Percentiles rank a stretch among this genome's conserved stretches.
Conservation (phyloP, 2,329 filamentous ascomycete genomes). For the Ceratocystis variospora region DNA sequence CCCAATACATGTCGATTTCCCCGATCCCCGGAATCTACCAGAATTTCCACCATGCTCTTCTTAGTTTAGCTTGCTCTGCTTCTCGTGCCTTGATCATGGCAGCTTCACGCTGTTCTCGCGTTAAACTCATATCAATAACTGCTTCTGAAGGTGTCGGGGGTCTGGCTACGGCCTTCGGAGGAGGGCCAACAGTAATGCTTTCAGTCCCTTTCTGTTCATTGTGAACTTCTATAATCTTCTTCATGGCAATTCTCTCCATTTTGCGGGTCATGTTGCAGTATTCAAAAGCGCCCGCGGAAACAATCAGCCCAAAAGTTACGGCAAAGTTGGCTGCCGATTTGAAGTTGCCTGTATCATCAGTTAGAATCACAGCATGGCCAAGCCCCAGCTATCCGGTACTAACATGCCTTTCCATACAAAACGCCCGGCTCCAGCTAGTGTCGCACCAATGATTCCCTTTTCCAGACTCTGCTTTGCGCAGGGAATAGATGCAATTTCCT, state of each 20-base stretch:
- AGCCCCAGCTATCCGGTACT: not conserved
- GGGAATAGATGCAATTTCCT: slow-evolving; percentile 60
- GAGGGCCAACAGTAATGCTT: slow-evolving; percentile 23
- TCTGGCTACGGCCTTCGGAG: slow-evolving; percentile 8
- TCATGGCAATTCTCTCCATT: slow-evolving; percentile 70
- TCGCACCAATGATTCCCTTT: slow-evolving; percentile 68
- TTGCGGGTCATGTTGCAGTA: slow-evolving; percentile 64
- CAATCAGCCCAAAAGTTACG: slow-evolving; percentile 58
- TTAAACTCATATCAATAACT: slow-evolving; percentile 6
- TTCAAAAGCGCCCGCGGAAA: slow-evolving; percentile 63
- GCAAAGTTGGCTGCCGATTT: slow-evolving; percentile 70
- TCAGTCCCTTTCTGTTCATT: slow-evolving; percentile 36
- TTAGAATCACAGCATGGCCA: not conserved
- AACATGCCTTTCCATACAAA: slow-evolving; percentile 60
- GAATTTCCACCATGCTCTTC: slow-evolving; percentile 41
- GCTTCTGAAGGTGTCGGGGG: slow-evolving; percentile 6
- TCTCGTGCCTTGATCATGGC: slow-evolving; percentile 22
- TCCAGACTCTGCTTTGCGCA: slow-evolving; percentile 75
- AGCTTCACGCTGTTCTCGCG: slow-evolving; percentile 15
- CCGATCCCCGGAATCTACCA: slow-evolving; percentile 30
- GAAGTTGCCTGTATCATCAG: slow-evolving; percentile 36
- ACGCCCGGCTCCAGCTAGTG: slow-evolving; percentile 58
- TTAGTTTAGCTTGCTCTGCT: slow-evolving; percentile 25
- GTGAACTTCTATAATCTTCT: slow-evolving; percentile 62
- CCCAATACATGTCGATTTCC: not conserved